phyloP scores from a whole-genome alignment of 1,284 basidiomycete species.

The Cutaneotrichosporon cavernicola region DNA sequence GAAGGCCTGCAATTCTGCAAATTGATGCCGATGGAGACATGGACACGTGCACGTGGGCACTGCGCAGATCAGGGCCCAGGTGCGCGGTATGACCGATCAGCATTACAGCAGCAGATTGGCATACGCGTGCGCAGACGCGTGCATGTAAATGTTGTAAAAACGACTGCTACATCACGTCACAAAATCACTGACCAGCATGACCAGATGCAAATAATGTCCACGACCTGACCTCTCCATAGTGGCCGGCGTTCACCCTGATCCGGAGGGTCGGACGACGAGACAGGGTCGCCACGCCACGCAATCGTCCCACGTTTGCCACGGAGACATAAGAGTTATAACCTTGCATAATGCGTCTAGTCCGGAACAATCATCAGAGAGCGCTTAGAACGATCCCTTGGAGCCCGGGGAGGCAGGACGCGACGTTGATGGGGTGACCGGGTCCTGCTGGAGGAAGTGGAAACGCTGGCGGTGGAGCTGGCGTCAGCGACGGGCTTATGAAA shows the following conservation, averaged over 20 bases:
- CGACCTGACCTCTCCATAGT: background rate
- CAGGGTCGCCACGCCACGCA: background rate
- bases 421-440: conserved; percentile 39
- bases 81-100: background rate
- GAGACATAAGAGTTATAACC: background rate
- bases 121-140: background rate
- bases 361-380: background rate
- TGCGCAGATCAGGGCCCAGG: background rate
- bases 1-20: too few species aligned
- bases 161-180: background rate
- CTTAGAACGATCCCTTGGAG: conserved; percentile 11
- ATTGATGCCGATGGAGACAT: too few species aligned
- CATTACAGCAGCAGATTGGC: background rate
- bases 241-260: background rate
- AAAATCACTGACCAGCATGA: background rate
- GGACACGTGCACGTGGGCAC: background rate
- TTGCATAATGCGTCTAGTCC: conserved; percentile 11
- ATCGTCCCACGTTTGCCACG: background rate
- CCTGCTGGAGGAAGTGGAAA: conserved; percentile 49
- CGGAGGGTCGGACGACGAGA: background rate
- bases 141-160: background rate
- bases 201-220: background rate
- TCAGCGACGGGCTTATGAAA: background rate
- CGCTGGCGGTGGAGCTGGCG: conserved; percentile 52
- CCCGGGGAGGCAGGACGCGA: conserved; percentile 45